Evolutionary conservation across 1,139 yeast species (phyloP).

Genomic region (Pichia sp.): DNA sequence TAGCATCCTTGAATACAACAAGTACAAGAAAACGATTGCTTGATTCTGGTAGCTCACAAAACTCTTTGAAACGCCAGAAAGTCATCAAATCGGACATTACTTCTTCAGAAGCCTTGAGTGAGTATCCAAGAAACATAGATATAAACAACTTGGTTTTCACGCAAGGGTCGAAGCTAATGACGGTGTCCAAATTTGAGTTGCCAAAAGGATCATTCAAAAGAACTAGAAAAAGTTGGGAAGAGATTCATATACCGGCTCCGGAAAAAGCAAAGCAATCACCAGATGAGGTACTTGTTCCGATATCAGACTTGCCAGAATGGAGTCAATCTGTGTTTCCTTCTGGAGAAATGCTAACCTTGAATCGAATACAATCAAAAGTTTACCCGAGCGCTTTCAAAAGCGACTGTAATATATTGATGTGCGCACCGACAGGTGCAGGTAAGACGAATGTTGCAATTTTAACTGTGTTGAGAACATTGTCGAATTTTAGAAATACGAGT

Average conservation of each 20-base stretch:
- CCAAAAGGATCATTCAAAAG: slow-evolving; percentile 85
- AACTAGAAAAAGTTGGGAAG: slow-evolving; percentile 72
- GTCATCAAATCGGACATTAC: slow-evolving; percentile 1
- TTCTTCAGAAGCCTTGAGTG: slow-evolving; percentile 5
- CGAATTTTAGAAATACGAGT: slow-evolving; percentile 47
- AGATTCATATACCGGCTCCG: slow-evolving; percentile 84
- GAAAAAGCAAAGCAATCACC: slow-evolving; percentile 35
- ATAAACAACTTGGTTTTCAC: slow-evolving; percentile 62
- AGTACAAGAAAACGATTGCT: slow-evolving; percentile 1
- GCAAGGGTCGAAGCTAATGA: slow-evolving; percentile 67
- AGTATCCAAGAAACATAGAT: slow-evolving; percentile 55
- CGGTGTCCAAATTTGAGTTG: slow-evolving; percentile 60
- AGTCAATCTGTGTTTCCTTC: slow-evolving; percentile 72
- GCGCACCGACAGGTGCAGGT: slow-evolving; percentile 99
- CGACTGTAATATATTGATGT: slow-evolving; percentile 70
- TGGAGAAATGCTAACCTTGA: slow-evolving; percentile 61
- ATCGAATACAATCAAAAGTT: slow-evolving; percentile 79
- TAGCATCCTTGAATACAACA: not conserved
- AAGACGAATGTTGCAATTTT: slow-evolving; percentile 94
- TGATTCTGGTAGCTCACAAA: slow-evolving; percentile 11
- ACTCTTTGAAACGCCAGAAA: not conserved
- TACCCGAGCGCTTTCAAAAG: slow-evolving; percentile 69
- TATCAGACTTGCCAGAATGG: slow-evolving; percentile 74
- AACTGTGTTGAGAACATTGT: slow-evolving; percentile 60
- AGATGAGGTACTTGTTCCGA: slow-evolving; percentile 53